Evolutionary conservation across 2,329 filamentous ascomycete genomes (phyloP), one percentile per base, ranked within the genome.

Genomic region (Podosphaera aphanis): DNA sequence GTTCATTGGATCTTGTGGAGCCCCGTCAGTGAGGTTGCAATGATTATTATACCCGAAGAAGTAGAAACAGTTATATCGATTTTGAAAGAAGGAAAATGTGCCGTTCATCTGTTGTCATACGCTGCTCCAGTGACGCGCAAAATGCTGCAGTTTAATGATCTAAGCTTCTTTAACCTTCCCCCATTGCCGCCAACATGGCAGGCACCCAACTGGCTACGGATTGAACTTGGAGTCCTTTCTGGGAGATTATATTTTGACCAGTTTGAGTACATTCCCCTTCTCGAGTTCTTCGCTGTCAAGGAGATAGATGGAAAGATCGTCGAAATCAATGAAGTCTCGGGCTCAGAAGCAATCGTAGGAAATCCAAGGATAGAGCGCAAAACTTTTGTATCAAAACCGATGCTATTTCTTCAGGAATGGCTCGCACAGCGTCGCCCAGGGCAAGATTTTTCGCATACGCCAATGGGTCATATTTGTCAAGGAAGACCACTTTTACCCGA

Each of bases 1-100:
- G 70, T 77, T 0, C 69, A 74, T 23, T 82, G 74, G 74, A 53
- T 81, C 2, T 56, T 81, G 0, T 77, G 69, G 67, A 71, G 66
- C 48, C 52, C 51, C 0, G 16, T 51, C 0, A 60, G 60, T 0
- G 53, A 69, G 8, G 67, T 62, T 0, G 76, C 67, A 0, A 49
- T 82, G 0, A 55, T 80, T 1, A 54, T 81, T 1, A 73, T 71
- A 21, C 70, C 74, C 0, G 76, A 81, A 50, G 77, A 82, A 55
- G 73, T 68, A 0, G 72, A 81, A 47, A 39, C 53, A 0, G 50
- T 79, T 0, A 63, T 80, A 1, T 63, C 65, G 0, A 49, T 63
- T 0, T 50, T 77, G 33, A 59, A 58, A 8, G 16, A 40, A 0
- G 27, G 27, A 4, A 35, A 29, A 1, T 35, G 54, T 2, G 3